phyloP scores from a whole-genome alignment of 371 early-diverging fungal species.

The Lichtheimia hyalospora region DNA sequence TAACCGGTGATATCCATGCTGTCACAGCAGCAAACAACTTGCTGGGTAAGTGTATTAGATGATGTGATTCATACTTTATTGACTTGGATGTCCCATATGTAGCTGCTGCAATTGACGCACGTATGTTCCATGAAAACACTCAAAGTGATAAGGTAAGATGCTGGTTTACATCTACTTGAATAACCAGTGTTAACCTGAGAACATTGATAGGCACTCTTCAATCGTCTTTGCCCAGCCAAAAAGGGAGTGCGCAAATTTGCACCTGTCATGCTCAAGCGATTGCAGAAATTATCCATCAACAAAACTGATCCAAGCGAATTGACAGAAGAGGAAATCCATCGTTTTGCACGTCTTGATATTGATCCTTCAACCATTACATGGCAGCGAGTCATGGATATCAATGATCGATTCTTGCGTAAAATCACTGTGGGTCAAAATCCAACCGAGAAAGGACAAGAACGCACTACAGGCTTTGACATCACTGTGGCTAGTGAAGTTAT shows the following conservation, averaged over 20 bases:
- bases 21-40: slow-evolving; percentile 96
- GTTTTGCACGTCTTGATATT: slow-evolving; percentile 90
- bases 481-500: slow-evolving; percentile 95
- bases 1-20: slow-evolving; percentile 98
- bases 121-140: slow-evolving; percentile 95
- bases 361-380: slow-evolving; percentile 90
- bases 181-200: slow-evolving; percentile 17
- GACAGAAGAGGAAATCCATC: slow-evolving; percentile 72
- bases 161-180: slow-evolving; percentile 8
- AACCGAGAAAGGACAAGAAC: slow-evolving; percentile 83
- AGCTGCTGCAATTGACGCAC: slow-evolving; percentile 97
- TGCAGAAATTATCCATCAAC: slow-evolving; percentile 78
- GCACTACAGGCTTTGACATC: slow-evolving; percentile 96
- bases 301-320: slow-evolving; percentile 78
- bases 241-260: slow-evolving; percentile 82
- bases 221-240: slow-evolving; percentile 85
- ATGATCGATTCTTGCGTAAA: slow-evolving; percentile 91
- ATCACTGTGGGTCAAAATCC: slow-evolving; percentile 85
- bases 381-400: slow-evolving; percentile 94
- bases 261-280: slow-evolving; percentile 81
- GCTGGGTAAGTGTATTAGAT: slow-evolving; percentile 5
- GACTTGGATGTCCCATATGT: slow-evolving; percentile 17
- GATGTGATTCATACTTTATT: background rate
- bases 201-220: slow-evolving; percentile 65
- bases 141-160: slow-evolving; percentile 65